Base-by-base conservation (phyloP, 1,139 yeast species). In the Candida sp. region DNA sequence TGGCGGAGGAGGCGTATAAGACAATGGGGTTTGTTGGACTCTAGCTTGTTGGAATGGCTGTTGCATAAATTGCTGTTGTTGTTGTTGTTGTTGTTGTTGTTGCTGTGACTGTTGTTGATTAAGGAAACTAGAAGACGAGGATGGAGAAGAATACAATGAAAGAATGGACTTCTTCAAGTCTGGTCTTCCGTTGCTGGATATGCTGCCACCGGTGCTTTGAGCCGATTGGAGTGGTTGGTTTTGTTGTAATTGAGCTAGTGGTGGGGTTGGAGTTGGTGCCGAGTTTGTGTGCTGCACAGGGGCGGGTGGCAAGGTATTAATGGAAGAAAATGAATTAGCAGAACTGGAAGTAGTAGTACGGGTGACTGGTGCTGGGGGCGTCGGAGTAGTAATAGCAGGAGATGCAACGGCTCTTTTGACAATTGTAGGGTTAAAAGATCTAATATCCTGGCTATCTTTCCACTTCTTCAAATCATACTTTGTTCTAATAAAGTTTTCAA, bases 401-500 rank as follows among this genome's bases (percentile, higher is more conserved):
- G 46, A 11, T 22, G 28, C 23, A 37, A 22, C 30, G 2, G 41
- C 1, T 26, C 12, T 38, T n/a, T 38, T 25, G n/a, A n/a, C 22
- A 26, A n/a, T n/a, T 5, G 28, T n/a, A 3, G 42, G 31, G 27
- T 25, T 38, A 11, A 38, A 38, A 9, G 42, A 38, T 38, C 42
- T 38, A n/a, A 38, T 38, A 38, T 38, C 42, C 27, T 38, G 42
- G 26, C 82, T 69, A 22, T 72, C 66, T 11, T 80, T 85, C 99
- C 99, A 94, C 65, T 93, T 88, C 70, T 87, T 90, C 72, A 88
- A 66, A 59, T 91, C 98, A 65, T 94, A 94, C 68, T 94, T 94
- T 5, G 97, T 92, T 57, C 94, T 79, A 56, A 94, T 91, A 69
- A 91, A 94, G 67, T 89, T 91, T 58, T 88, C 96, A 59, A 94